phyloP scores from a whole-genome alignment of 2,329 filamentous ascomycete genomes.

The Stagonosporopsis tanaceti region DNA sequence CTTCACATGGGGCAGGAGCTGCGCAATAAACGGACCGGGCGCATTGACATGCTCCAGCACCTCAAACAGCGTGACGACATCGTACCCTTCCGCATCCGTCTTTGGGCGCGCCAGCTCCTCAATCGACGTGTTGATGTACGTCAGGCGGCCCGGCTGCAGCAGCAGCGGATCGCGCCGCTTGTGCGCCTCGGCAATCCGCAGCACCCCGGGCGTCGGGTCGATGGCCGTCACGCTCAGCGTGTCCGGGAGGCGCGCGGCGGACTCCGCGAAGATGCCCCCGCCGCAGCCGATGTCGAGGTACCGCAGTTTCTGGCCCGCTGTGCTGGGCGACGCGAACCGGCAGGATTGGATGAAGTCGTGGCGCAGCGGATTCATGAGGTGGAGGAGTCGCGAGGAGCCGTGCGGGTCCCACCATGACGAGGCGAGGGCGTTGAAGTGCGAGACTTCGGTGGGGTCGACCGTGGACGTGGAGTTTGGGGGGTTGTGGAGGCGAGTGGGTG shows the following conservation, averaged over 20 bases:
- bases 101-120: constrained; percentile 66
- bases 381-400: constrained; percentile 87
- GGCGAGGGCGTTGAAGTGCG: constrained; percentile 93
- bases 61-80: constrained; percentile 89
- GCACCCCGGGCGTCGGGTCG: constrained; percentile 77
- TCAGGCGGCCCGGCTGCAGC: constrained; percentile 62
- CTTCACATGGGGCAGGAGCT: constrained; percentile 76
- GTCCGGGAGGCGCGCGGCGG: constrained; percentile 72
- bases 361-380: constrained; percentile 97
- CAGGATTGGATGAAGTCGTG: constrained; percentile 66
- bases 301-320: constrained; percentile 56
- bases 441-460: constrained; percentile 85
- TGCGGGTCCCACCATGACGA: constrained; percentile 97
- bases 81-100: constrained; percentile 63
- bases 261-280: constrained; percentile 95
- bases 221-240: constrained; percentile 75
- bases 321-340: constrained; percentile 11
- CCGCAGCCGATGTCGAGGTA: constrained; percentile 96
- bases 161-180: constrained; percentile 77
- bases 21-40: constrained; percentile 76
- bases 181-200: constrained; percentile 78
- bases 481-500: constrained; percentile 23
- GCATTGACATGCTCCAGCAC: constrained; percentile 91
- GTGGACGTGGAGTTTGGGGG: constrained; percentile 32
- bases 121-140: constrained; percentile 78